These are phyloP conservation scores for Chenopodium album DNA, from an alignment of 148 eudicot genomes.

Conservation along the genomic window DNA sequence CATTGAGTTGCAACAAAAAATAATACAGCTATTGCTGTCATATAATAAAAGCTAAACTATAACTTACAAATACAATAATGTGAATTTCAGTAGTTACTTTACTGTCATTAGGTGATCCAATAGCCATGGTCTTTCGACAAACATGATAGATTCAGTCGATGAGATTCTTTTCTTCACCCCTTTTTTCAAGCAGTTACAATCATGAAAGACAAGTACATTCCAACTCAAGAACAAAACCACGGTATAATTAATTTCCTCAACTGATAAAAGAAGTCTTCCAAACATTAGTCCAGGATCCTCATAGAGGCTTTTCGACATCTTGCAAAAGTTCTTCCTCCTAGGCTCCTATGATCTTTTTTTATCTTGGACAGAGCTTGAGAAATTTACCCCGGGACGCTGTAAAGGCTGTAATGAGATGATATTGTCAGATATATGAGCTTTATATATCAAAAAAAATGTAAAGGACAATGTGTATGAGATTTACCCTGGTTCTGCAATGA, in stretches of 20 bases:
- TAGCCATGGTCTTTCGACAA: neutral
- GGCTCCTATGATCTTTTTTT: neutral
- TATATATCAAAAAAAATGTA: neutral
- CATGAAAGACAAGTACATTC: neutral
- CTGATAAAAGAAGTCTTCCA: neutral
- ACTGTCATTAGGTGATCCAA: neutral
- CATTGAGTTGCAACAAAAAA: neutral
- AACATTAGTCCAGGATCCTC: neutral
- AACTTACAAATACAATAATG: too few species aligned
- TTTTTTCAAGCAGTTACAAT: neutral
- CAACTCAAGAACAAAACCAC: neutral
- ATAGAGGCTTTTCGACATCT: neutral
- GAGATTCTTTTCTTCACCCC: neutral
- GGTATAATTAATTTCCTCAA: neutral
- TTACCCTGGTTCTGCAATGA: conserved; percentile 61
- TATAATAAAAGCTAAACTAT: neutral
- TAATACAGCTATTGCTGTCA: neutral
- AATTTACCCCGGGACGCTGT: conserved; percentile 56
- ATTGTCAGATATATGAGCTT: neutral
- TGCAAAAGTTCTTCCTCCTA: neutral
- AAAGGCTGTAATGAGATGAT: conserved; percentile 37
- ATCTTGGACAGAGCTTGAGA: conserved; percentile 37
- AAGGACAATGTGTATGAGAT: neutral
- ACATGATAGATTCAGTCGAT: too few species aligned
- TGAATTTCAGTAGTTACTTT: neutral